Conservation (phyloP, 1,284 basidiomycete genomes). For the Phlebopus sp. region DNA sequence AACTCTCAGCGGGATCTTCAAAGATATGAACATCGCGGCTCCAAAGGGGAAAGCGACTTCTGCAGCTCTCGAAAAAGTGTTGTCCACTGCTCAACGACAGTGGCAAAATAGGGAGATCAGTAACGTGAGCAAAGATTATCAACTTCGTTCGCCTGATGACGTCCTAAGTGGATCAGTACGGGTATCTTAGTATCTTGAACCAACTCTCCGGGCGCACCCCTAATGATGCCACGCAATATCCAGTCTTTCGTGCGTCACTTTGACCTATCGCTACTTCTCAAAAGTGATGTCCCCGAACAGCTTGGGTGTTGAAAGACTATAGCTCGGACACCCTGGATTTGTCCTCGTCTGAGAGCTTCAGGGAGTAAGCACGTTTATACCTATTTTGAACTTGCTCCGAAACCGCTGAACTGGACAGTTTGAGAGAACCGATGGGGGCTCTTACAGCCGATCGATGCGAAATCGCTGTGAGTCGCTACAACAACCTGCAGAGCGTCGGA, state of each 20-base stretch:
- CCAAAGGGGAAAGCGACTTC: slow-evolving; percentile 36
- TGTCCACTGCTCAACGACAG: slow-evolving; percentile 66
- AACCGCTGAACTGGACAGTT: slow-evolving; percentile 35
- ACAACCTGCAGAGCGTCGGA: slow-evolving; percentile 74
- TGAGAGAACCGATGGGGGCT: slow-evolving; percentile 91
- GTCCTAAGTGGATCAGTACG: slow-evolving; percentile 53
- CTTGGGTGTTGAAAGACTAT: slow-evolving; percentile 90
- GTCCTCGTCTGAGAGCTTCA: slow-evolving; percentile 60
- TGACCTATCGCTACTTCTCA: neutral
- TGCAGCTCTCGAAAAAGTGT: slow-evolving; percentile 50
- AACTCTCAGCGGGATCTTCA: slow-evolving; percentile 21
- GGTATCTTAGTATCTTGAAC: slow-evolving; percentile 83
- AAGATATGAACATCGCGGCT: slow-evolving; percentile 30
- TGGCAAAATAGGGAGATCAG: slow-evolving; percentile 90
- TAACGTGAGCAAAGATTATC: slow-evolving; percentile 54
- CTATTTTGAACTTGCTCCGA: slow-evolving; percentile 11
- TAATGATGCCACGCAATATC: slow-evolving; percentile 93
- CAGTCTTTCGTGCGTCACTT: slow-evolving; percentile 76
- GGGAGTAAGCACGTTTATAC: slow-evolving; percentile 56
- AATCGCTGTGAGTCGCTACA: slow-evolving; percentile 74
- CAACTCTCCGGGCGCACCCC: slow-evolving; percentile 90
- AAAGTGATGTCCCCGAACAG: slow-evolving; percentile 35
- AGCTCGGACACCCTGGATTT: slow-evolving; percentile 74
- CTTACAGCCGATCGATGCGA: slow-evolving; percentile 72
- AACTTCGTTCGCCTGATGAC: neutral